Conservation (phyloP, 371 early-diverging fungal genomes). For the Saksenaea vasiformis region DNA sequence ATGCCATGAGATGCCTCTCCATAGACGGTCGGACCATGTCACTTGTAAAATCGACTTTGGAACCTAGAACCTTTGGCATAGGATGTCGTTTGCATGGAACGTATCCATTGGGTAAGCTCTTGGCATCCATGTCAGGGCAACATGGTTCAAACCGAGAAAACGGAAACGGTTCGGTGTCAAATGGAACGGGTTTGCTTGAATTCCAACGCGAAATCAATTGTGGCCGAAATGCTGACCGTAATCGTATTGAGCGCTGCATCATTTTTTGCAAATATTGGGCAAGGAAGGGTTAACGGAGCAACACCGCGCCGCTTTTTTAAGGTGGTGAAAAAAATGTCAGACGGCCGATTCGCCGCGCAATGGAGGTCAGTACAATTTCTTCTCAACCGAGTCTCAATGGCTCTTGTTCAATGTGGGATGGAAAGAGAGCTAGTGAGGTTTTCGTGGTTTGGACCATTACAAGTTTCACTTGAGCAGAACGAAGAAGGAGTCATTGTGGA, state of each 20-base stretch:
- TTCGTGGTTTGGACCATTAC: too few relatives aligned
- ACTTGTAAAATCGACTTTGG: constrained; percentile 40
- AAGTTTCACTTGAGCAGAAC: too few relatives aligned
- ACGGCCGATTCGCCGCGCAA: too few relatives aligned
- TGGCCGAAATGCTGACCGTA: neutral
- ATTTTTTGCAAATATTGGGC: neutral
- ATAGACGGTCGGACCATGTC: constrained; percentile 19
- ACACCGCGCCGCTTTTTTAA: neutral
- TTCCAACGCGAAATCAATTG: neutral
- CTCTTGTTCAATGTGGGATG: too few relatives aligned
- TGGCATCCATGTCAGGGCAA: constrained; percentile 30
- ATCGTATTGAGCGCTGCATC: neutral
- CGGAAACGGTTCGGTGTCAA: constrained; percentile 40
- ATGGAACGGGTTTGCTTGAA: constrained; percentile 25
- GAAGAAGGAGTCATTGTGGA: too few relatives aligned
- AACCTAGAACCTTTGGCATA: constrained; percentile 41
- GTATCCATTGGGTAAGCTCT: constrained; percentile 31
- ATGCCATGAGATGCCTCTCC: constrained; percentile 42
- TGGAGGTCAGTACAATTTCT: too few relatives aligned
- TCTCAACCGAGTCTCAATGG: too few relatives aligned
- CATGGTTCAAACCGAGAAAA: constrained; percentile 50
- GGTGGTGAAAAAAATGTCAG: too few relatives aligned
- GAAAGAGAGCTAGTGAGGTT: too few relatives aligned
- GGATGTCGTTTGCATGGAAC: constrained; percentile 47
- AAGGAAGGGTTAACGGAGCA: neutral